phyloP scores from a whole-genome alignment of 2,329 filamentous ascomycete species.

The Pleoardoris graminearum region DNA sequence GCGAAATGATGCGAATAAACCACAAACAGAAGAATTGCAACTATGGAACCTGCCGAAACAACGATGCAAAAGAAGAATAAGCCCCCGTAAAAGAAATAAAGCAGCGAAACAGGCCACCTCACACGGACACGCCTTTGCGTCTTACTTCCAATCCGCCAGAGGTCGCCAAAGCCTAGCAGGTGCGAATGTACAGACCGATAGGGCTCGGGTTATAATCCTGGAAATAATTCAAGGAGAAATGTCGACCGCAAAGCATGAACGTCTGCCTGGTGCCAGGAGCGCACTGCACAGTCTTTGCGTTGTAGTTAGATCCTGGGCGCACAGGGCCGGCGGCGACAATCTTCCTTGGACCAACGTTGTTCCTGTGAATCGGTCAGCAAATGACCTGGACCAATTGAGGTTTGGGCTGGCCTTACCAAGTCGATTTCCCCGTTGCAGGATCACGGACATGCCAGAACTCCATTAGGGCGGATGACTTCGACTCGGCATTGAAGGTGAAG shows the following conservation, averaged over 20 bases:
- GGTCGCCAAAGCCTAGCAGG: neutral
- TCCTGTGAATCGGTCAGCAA: slow-evolving; percentile 22
- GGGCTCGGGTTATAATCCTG: slow-evolving; percentile 62
- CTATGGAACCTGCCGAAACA: too few relatives aligned
- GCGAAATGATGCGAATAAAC: too few relatives aligned
- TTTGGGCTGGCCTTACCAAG: slow-evolving; percentile 37
- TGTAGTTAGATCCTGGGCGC: slow-evolving; percentile 58
- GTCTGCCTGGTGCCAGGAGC: slow-evolving; percentile 55
- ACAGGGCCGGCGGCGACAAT: slow-evolving; percentile 51
- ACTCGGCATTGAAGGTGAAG: slow-evolving; percentile 58
- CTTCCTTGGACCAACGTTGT: slow-evolving; percentile 52
- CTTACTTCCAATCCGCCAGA: too few relatives aligned
- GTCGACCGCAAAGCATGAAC: slow-evolving; percentile 56
- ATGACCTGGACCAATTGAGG: neutral
- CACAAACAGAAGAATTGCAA: too few relatives aligned
- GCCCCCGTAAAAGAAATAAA: too few relatives aligned
- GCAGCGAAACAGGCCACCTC: too few relatives aligned
- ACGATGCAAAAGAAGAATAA: too few relatives aligned
- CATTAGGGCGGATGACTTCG: slow-evolving; percentile 48
- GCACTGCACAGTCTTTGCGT: slow-evolving; percentile 58
- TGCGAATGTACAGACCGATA: slow-evolving; percentile 33
- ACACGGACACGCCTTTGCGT: too few relatives aligned
- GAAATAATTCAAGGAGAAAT: slow-evolving; percentile 61
- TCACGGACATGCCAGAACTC: slow-evolving; percentile 52
- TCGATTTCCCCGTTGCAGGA: slow-evolving; percentile 53